phyloP scores from a whole-genome alignment of 2,329 filamentous ascomycete genomes.

The Colletotrichum brevisporum region DNA sequence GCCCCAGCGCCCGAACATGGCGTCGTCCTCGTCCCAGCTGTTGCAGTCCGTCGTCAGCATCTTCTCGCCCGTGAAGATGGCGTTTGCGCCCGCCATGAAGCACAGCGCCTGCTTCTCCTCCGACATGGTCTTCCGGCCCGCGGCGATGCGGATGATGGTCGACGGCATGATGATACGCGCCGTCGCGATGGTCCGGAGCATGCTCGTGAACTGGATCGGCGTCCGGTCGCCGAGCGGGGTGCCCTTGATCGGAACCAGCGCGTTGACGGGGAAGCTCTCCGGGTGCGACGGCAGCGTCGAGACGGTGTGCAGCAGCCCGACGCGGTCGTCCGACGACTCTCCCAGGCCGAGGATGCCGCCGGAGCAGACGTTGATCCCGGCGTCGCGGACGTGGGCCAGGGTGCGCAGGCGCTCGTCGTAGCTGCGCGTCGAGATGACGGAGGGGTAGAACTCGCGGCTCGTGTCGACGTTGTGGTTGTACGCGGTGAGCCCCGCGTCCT shows the following conservation, averaged over 20 bases:
- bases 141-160: conserved; percentile 89
- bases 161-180: conserved; percentile 86
- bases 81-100: conserved; percentile 92
- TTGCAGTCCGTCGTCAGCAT: conserved; percentile 95
- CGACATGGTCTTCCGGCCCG: conserved; percentile 84
- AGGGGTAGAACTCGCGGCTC: conserved; percentile 88
- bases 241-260: conserved; percentile 90
- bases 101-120: conserved; percentile 92
- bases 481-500: conserved; percentile 86
- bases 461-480: conserved; percentile 98
- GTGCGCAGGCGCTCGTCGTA: conserved; percentile 91
- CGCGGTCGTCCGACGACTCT: conserved; percentile 82
- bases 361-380: conserved; percentile 91
- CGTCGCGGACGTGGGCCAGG: conserved; percentile 83
- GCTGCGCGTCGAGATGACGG: conserved; percentile 85
- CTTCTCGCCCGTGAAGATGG: conserved; percentile 96
- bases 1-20: conserved; percentile 88
- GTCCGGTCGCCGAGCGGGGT: conserved; percentile 85
- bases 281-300: conserved; percentile 85
- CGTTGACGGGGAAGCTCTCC: conserved; percentile 93
- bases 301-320: conserved; percentile 87
- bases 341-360: conserved; percentile 90
- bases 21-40: conserved; percentile 89
- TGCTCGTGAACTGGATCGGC: conserved; percentile 81
- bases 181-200: conserved; percentile 87